Evolutionary conservation across 345 rosid species (phyloP).

Genomic region (Dipteronia dyeriana): DNA sequence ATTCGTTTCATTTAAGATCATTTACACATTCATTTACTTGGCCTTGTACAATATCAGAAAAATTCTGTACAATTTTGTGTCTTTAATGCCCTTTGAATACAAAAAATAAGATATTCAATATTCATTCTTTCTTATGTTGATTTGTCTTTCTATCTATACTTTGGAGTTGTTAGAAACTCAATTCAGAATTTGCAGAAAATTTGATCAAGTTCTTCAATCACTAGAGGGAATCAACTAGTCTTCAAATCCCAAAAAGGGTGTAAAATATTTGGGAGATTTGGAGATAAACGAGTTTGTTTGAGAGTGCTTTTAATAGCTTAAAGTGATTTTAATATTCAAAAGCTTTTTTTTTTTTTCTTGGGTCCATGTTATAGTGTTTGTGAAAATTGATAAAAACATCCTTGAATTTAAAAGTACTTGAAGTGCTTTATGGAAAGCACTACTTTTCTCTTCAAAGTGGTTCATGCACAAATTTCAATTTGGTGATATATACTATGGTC

Average conservation of each 20-base stretch:
- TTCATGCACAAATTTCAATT: too few species aligned
- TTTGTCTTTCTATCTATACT: neutral
- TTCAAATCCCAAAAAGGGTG: neutral
- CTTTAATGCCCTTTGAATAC: constrained; percentile 25
- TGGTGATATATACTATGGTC: too few species aligned
- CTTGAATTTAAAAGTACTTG: too few species aligned
- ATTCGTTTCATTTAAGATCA: constrained; percentile 30
- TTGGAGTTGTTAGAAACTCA: neutral
- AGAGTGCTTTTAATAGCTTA: neutral
- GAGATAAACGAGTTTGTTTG: neutral
- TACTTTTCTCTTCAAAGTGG: neutral
- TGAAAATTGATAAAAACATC: too few species aligned
- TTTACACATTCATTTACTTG: constrained; percentile 4
- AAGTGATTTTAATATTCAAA: neutral
- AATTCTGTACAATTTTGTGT: constrained; percentile 28
- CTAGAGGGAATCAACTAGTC: neutral
- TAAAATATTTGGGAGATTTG: neutral
- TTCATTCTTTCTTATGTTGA: neutral
- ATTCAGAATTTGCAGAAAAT: neutral
- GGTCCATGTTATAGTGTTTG: too few species aligned
- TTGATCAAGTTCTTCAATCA: neutral
- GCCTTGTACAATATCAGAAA: constrained; percentile 16
- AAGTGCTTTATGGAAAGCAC: neutral
- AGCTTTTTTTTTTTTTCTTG: neutral
- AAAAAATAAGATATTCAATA: constrained; percentile 1